Percentiles rank a stretch among this genome's conserved stretches.
These are phyloP conservation scores for Yarrowia deformans DNA, from an alignment of 805 yeast genomes.

Conservation along the genomic window DNA sequence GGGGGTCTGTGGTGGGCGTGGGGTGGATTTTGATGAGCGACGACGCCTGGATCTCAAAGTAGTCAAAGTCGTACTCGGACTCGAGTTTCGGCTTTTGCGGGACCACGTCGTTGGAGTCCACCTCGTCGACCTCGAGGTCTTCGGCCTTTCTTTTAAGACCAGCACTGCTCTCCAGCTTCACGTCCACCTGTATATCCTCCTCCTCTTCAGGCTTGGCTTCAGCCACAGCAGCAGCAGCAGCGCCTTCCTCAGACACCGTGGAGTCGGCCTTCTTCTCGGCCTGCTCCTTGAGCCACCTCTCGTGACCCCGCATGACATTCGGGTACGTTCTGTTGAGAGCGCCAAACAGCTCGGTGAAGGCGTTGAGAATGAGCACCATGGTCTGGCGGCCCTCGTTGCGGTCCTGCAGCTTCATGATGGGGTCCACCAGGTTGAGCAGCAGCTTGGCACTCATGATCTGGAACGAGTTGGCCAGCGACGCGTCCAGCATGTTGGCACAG, in stretches of 20 bases:
- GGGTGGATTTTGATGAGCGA: constrained; percentile 69
- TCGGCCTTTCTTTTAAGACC: constrained; percentile 20
- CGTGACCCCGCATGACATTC: constrained; percentile 68
- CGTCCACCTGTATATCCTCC: constrained; percentile 12
- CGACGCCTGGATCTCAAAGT: constrained; percentile 55
- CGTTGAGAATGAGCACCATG: constrained; percentile 83
- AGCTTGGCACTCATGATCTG: constrained; percentile 97
- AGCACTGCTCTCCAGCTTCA: constrained; percentile 2
- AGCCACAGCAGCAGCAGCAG: not conserved
- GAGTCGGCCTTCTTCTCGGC: constrained; percentile 5
- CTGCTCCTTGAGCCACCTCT: constrained; percentile 51
- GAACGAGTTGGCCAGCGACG: constrained; percentile 81
- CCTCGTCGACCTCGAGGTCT: constrained; percentile 1
- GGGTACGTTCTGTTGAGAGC: constrained; percentile 75
- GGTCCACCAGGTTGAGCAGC: constrained; percentile 83
- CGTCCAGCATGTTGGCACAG: constrained; percentile 80
- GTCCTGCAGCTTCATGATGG: constrained; percentile 81
- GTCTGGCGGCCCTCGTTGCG: constrained; percentile 84
- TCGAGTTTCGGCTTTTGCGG: constrained; percentile 45
- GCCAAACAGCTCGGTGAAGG: constrained; percentile 83
- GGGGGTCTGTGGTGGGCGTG: constrained; percentile 63
- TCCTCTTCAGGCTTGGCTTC: not conserved
- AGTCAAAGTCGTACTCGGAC: constrained; percentile 48
- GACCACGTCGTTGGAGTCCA: not conserved
- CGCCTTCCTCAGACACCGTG: too few species aligned